Evolutionary conservation across 768 basidiomycete genomes (phyloP).

Genomic region (Porpolomopsis calyptriformis): DNA sequence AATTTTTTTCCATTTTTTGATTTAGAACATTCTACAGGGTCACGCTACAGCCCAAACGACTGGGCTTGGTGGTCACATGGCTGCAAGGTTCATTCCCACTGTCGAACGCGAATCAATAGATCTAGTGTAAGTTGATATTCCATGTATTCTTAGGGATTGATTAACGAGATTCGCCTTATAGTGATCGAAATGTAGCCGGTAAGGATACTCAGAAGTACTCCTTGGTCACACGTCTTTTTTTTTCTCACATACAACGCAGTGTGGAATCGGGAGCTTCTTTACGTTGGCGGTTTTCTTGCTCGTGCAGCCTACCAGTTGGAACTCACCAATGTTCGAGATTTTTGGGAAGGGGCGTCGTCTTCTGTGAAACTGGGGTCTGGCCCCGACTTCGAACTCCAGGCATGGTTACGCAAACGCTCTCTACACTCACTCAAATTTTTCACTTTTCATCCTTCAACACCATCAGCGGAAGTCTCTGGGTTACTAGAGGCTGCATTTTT

Average conservation of each 20-base stretch:
- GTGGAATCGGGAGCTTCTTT: conserved; percentile 87
- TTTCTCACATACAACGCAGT: conserved; percentile 27
- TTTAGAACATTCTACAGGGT: conserved; percentile 37
- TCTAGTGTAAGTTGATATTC: conserved; percentile 49
- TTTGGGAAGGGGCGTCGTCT: conserved; percentile 46
- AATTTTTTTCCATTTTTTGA: neutral
- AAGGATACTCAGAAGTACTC: conserved; percentile 15
- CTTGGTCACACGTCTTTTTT: neutral
- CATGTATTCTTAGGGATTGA: neutral
- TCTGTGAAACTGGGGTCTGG: conserved; percentile 15
- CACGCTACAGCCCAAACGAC: conserved; percentile 91
- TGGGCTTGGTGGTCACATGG: conserved; percentile 53
- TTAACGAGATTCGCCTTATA: conserved; percentile 17
- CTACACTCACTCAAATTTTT: conserved; percentile 84
- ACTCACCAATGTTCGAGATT: conserved; percentile 44
- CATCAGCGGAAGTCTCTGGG: conserved; percentile 65
- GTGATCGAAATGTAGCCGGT: conserved; percentile 77
- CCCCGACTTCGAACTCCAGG: conserved; percentile 31
- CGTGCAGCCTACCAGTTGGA: conserved; percentile 82
- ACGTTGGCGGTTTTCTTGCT: conserved; percentile 71
- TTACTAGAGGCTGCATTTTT: conserved; percentile 76
- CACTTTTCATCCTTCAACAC: conserved; percentile 81
- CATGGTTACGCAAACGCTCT: conserved; percentile 47
- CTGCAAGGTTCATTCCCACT: conserved; percentile 87
- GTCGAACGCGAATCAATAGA: conserved; percentile 93